Evolutionary conservation across 139 green algal genomes (phyloP).

Genomic region (Chlamydomonas asymmetrica): DNA sequence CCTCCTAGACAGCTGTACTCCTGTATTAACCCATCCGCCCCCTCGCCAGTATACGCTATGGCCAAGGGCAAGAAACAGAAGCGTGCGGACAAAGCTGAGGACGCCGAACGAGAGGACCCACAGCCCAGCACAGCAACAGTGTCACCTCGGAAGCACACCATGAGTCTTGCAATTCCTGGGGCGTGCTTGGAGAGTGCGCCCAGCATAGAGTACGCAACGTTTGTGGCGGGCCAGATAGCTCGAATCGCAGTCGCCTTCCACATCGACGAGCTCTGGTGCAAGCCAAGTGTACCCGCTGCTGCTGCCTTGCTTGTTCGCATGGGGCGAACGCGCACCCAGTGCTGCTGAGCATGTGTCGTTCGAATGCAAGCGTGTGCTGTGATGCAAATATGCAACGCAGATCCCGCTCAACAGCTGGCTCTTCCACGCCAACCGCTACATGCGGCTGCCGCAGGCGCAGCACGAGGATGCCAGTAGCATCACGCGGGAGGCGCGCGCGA

Average conservation of each 20-base stretch:
- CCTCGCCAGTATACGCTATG: no score
- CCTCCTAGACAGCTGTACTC: no score
- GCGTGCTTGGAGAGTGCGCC: conserved; percentile 79
- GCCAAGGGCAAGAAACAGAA: background rate
- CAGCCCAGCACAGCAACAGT: background rate
- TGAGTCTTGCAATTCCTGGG: conserved; percentile 75
- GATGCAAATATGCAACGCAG: no score
- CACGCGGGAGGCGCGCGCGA: conserved; percentile 17
- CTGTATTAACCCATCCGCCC: no score
- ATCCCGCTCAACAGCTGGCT: conserved; percentile 17
- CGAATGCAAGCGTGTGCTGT: no score
- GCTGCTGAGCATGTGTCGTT: no score
- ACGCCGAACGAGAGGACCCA: background rate
- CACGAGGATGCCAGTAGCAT: conserved; percentile 4
- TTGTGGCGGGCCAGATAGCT: conserved; percentile 72
- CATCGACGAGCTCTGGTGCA: conserved; percentile 83
- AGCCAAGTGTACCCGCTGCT: no score
- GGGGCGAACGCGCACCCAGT: no score
- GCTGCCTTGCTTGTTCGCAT: no score
- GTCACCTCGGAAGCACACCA: conserved; percentile 42
- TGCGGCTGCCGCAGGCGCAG: conserved; percentile 27
- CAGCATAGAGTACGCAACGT: conserved; percentile 69
- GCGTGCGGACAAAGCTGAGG: background rate
- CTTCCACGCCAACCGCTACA: conserved; percentile 44
- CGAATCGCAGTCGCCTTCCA: conserved; percentile 79